Evolutionary conservation across 768 basidiomycete species (phyloP).

Genomic region (Tylopilus cervinicoccineus): DNA sequence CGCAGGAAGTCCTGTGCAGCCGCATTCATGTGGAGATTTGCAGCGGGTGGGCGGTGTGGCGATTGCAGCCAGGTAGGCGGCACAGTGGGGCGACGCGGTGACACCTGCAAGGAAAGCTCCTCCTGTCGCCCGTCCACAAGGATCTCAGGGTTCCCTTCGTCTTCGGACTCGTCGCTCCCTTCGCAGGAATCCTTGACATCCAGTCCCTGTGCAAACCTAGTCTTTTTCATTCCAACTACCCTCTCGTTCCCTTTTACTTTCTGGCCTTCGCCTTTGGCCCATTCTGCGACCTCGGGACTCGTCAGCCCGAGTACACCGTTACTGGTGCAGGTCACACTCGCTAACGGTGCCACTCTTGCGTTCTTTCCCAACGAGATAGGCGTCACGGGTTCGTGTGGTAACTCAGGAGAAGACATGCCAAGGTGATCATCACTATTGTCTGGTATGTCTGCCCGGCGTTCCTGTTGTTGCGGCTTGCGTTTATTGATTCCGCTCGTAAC

Average conservation of each 20-base stretch:
- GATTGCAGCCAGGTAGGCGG: constrained; percentile 38
- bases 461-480: constrained; percentile 1
- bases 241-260: constrained; percentile 28
- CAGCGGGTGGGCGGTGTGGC: constrained; percentile 32
- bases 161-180: constrained; percentile 9
- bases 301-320: constrained; percentile 42
- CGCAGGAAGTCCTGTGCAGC: constrained; percentile 56
- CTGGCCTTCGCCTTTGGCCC: constrained; percentile 43
- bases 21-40: constrained; percentile 26
- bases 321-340: constrained; percentile 3
- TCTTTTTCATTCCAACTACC: constrained; percentile 34
- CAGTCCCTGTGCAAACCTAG: constrained; percentile 38
- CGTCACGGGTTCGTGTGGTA: constrained; percentile 31
- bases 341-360: constrained; percentile 10
- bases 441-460: constrained; percentile 12
- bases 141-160: not conserved
- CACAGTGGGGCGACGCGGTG: constrained; percentile 44
- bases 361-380: constrained; percentile 28
- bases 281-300: constrained; percentile 49
- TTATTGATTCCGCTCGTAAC: not conserved
- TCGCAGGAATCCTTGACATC: constrained; percentile 25
- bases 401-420: constrained; percentile 28
- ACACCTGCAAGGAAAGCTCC: constrained; percentile 52
- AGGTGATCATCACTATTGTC: constrained; percentile 12
- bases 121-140: constrained; percentile 17